Evolutionary conservation across 164 flowering plant species (phyloP).

Genomic region (Umbilicus rupestris): DNA sequence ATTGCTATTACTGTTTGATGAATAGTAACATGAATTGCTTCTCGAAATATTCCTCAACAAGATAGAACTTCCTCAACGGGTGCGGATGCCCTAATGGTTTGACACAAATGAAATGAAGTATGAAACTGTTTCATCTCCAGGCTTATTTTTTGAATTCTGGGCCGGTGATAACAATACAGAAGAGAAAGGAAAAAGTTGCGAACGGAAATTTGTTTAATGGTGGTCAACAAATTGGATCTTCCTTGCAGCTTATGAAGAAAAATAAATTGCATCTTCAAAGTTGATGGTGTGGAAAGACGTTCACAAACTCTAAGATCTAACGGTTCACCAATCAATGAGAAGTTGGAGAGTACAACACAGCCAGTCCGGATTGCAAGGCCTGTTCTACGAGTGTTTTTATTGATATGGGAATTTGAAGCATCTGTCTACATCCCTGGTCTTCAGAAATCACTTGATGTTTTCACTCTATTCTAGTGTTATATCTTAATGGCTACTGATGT

Average conservation of each 20-base stretch:
- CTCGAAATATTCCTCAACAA: too few species aligned
- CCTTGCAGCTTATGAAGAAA: slow-evolving; percentile 37
- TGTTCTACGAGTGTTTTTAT: slow-evolving; percentile 8
- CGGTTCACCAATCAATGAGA: slow-evolving; percentile 41
- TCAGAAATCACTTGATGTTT: not conserved
- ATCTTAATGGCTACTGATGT: too few species aligned
- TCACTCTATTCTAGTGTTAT: not conserved
- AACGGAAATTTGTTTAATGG: slow-evolving; percentile 32
- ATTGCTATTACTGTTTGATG: too few species aligned
- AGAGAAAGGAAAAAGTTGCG: slow-evolving; percentile 29
- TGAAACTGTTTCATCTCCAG: slow-evolving; percentile 59
- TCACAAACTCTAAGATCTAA: slow-evolving; percentile 37
- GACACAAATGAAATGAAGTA: slow-evolving; percentile 43
- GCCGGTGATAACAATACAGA: slow-evolving; percentile 51
- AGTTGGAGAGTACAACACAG: slow-evolving; percentile 44
- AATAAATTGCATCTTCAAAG: slow-evolving; percentile 45
- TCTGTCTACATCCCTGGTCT: not conserved
- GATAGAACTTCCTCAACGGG: too few species aligned
- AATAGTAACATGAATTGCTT: too few species aligned
- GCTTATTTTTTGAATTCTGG: slow-evolving; percentile 76
- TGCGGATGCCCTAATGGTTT: too few species aligned
- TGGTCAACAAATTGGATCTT: slow-evolving; percentile 29
- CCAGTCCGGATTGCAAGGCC: slow-evolving; percentile 42
- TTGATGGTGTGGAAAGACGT: slow-evolving; percentile 64
- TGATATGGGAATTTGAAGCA: not conserved